A percentile compares a stretch with the other conserved stretches of the same genome.
Conservation (phyloP, 345 rosid species). For the Zanthoxylum bungeanum region DNA sequence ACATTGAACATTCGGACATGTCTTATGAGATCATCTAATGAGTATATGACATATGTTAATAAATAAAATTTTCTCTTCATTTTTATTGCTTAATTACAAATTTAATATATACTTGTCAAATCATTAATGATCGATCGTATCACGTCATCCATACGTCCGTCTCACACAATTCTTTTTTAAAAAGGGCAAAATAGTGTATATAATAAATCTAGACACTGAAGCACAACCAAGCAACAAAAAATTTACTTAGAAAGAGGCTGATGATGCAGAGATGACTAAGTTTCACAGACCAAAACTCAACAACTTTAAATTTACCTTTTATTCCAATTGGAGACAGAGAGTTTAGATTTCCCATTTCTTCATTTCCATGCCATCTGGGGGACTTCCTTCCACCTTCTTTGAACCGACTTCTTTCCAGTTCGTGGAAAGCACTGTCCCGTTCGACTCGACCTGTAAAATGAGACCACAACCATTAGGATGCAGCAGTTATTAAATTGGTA, state of each 20-base stretch:
- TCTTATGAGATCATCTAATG: too few relatives aligned
- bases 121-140: too few relatives aligned
- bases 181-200: too few relatives aligned
- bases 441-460: conserved; percentile 73
- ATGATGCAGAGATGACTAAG: neutral
- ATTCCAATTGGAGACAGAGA: neutral
- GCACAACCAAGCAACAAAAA: neutral
- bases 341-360: conserved; percentile 72
- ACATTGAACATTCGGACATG: too few relatives aligned
- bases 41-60: too few relatives aligned
- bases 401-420: conserved; percentile 93
- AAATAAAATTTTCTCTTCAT: too few relatives aligned
- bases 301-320: conserved; percentile 5
- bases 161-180: too few relatives aligned
- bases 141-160: too few relatives aligned
- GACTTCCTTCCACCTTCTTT: conserved; percentile 87
- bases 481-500: neutral
- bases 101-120: too few relatives aligned
- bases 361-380: conserved; percentile 96
- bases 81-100: too few relatives aligned
- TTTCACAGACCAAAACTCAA: conserved; percentile 16
- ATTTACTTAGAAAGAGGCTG: neutral
- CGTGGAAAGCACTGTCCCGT: conserved; percentile 90
- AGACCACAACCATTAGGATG: neutral
- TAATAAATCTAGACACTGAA: neutral